A percentile compares a stretch with the other conserved stretches of the same genome.
These are phyloP conservation scores for Rosa persica DNA, from an alignment of 306 rosid genomes.

Conservation along the genomic window DNA sequence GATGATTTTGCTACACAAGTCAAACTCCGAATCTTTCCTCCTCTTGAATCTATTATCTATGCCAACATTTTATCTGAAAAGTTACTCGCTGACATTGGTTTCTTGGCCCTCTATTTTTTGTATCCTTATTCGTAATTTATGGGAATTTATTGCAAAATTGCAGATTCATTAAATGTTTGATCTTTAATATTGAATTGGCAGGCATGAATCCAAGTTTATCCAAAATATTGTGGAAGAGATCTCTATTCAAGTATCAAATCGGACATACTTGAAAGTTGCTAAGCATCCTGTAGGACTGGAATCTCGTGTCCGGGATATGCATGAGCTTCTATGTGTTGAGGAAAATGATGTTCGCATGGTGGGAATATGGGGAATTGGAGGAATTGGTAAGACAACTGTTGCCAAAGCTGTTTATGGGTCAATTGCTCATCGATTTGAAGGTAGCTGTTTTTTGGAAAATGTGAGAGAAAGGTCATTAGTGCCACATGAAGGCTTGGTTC, in stretches of 20 bases:
- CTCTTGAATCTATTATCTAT: too few species aligned
- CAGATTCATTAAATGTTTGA: not conserved
- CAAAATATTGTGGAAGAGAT: not conserved
- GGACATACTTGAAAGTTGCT: slow-evolving; percentile 8
- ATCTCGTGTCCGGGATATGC: slow-evolving; percentile 6
- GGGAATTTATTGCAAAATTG: not conserved
- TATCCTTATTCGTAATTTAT: not conserved
- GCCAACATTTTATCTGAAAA: not conserved
- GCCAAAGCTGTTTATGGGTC: slow-evolving; percentile 4
- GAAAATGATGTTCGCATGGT: not conserved
- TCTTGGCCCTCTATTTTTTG: not conserved
- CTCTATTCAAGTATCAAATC: slow-evolving; percentile 2
- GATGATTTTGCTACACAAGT: too few species aligned
- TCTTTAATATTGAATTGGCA: not conserved
- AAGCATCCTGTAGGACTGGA: slow-evolving; percentile 15
- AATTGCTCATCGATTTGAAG: slow-evolving; percentile 1
- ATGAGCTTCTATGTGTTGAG: not conserved
- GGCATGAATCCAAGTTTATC: slow-evolving; percentile 8
- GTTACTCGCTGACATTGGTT: not conserved
- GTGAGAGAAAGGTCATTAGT: slow-evolving; percentile 7
- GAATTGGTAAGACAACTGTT: slow-evolving; percentile 1
- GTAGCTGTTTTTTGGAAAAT: slow-evolving; percentile 1
- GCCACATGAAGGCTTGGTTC: slow-evolving; percentile 1
- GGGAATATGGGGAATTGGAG: slow-evolving; percentile 9
- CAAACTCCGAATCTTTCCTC: too few species aligned